Evolutionary conservation across 106 monocot genomes (phyloP), one percentile per base, ranked within the genome.

Genomic region (Dendrobium nobile): DNA sequence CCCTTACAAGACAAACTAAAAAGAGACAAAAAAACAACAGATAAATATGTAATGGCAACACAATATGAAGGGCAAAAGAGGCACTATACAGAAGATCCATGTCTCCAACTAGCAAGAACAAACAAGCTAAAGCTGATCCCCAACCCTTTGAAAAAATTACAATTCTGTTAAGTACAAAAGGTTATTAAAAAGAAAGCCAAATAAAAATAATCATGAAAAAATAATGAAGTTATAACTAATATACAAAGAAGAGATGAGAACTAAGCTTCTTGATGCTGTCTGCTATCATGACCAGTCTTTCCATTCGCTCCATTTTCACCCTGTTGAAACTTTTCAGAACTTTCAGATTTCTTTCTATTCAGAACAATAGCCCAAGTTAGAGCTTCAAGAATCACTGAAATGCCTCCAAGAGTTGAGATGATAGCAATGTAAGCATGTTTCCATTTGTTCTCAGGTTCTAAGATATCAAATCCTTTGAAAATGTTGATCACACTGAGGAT

Each of bases 381-480:
- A n/a, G 78, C 85, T 70, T 96, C 95, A 15, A 96, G 79, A 15
- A 96, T 33, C 15, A 84, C 16, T 0, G 88, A 85, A 19, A 91
- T 73, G 73, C 54, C 89, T 54, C 54, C 91, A 11, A 94, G 84
- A 2, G 86, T 45, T 0, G 73, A 64, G 59, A 96, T 85, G 42
- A 90, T 77, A 20, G 58, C 88, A 47, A 87, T 82, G 86, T 93
- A 93, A 2, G 85, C 87, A 16, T 72, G 44, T 80, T 91, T 93
- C 93, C 96, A 96, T 72, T 85, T 85, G n/a, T 82, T 79, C 6
- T 26, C 91, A 28, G 93, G 93, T 31, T 81, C 20, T 78, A 96
- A 82, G 84, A 93, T 88, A 43, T 88, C 72, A 77, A 96, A 91
- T 10, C 96, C 96, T 45, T 90, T 85, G 88, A 91, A 92, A 82